These are phyloP conservation scores for Aspergillus indologenus DNA, from an alignment of 495 filamentous ascomycete genomes.

Conservation along the genomic window DNA sequence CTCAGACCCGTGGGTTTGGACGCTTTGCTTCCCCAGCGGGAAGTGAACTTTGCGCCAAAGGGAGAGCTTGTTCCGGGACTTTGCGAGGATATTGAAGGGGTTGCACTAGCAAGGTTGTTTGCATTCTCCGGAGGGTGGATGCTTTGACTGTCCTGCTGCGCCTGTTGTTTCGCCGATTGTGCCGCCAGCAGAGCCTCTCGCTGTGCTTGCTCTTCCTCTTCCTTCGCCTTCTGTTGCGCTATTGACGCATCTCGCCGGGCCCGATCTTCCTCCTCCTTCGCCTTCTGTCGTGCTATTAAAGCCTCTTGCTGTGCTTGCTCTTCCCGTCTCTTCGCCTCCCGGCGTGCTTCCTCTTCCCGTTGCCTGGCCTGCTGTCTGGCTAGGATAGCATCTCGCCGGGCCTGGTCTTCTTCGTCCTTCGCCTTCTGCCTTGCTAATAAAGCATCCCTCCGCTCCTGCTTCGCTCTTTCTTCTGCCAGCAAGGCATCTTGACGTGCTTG, in stretches of 20 bases:
- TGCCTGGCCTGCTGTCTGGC: background rate
- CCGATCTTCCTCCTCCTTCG: background rate
- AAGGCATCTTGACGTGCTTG: conserved; percentile 1
- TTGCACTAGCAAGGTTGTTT: background rate
- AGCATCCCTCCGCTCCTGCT: background rate
- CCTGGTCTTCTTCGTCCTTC: background rate
- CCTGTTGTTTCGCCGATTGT: background rate
- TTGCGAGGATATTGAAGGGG: background rate
- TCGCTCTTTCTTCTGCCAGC: background rate
- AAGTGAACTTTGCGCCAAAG: background rate
- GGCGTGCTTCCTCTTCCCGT: conserved; percentile 1
- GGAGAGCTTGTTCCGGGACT: background rate
- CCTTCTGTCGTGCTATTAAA: background rate
- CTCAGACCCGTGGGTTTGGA: background rate
- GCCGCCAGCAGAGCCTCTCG: background rate
- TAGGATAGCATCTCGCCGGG: background rate
- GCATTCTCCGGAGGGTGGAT: background rate
- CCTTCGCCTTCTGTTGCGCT: background rate
- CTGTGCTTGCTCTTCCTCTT: conserved; percentile 1
- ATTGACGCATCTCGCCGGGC: conserved; percentile 2
- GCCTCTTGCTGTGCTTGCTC: background rate
- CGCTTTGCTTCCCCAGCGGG: background rate
- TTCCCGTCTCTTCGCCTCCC: background rate
- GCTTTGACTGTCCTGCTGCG: background rate
- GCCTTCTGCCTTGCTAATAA: background rate